Evolutionary conservation across 306 rosid genomes (phyloP), one percentile per base, ranked within the genome.

Genomic region (Bauhinia variegata): DNA sequence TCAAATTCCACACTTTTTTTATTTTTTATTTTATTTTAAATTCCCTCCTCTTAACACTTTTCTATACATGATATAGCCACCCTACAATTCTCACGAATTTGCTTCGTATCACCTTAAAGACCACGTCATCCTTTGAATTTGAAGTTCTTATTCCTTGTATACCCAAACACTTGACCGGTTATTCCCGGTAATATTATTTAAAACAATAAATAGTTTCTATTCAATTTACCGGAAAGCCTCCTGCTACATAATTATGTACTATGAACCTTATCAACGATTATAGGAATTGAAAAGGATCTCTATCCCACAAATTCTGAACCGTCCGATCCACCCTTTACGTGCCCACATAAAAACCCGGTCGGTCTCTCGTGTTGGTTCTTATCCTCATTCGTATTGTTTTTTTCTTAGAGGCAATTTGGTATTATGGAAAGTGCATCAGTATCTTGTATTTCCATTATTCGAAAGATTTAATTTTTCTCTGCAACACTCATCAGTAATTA

Each of bases 391-490:
- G 31, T n/a, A 41, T 23, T 67, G 13, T 23, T 42, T 67, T 67
- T 61, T 70, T 39, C 43, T 34, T 47, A 42, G 23, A 50, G 14
- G 49, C 61, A 62, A 47, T 52, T 65, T 28, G 46, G 63, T 37
- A 1, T 50, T 31, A 78, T 76, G 85, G 85, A 70, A 73, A 61
- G 54, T 49, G 73, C n/a, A 60, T 85, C 73, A 42, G 18, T 36
- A 38, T 83, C 64, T 67, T 41, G 37, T 46, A 50, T 78, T 54
- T 76, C 57, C 57, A 15, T 76, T 13, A 23, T 76, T 58, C 73
- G 8, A 33, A 41, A 75, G 65, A 75, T 78, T 77, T 62, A 42
- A 68, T 60, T 67, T 67, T 75, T 51, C 70, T 75, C 77, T 82
- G 72, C 63, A 66, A 65, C 10, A 74, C 71, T 64, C 77, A 50